Conservation (phyloP, 495 filamentous ascomycete genomes). For the Penicillium angulare region DNA sequence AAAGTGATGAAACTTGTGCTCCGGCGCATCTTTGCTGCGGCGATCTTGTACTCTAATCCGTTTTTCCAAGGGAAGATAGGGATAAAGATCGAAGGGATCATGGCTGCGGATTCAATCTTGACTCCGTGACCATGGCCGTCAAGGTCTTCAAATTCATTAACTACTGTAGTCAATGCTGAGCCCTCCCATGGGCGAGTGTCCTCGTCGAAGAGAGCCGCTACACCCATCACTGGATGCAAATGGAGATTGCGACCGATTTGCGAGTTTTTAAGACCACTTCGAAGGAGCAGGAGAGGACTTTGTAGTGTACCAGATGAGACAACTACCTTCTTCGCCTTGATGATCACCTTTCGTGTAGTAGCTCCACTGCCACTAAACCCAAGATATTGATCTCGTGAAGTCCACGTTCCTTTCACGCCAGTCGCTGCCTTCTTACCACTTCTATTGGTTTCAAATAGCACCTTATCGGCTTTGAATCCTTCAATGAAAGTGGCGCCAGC, state of each 20-base stretch:
- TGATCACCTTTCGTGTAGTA: slow-evolving; percentile 55
- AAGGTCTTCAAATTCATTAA: slow-evolving; percentile 76
- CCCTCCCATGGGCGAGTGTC: slow-evolving; percentile 78
- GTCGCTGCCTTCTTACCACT: slow-evolving; percentile 56
- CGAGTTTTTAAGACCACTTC: slow-evolving; percentile 70
- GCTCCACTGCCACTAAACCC: slow-evolving; percentile 49
- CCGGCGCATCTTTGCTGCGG: slow-evolving; percentile 58
- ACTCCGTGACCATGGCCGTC: slow-evolving; percentile 80
- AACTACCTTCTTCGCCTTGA: slow-evolving; percentile 82
- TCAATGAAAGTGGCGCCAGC: slow-evolving; percentile 78
- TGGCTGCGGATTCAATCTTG: slow-evolving; percentile 71
- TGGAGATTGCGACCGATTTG: slow-evolving; percentile 86
- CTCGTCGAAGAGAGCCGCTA: slow-evolving; percentile 62
- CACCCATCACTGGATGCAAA: slow-evolving; percentile 68
- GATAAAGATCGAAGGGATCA: slow-evolving; percentile 60
- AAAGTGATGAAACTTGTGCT: slow-evolving; percentile 68
- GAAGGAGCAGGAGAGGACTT: slow-evolving; percentile 71
- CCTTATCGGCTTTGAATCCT: slow-evolving; percentile 65
- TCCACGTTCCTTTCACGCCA: slow-evolving; percentile 73
- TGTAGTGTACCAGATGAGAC: slow-evolving; percentile 71
- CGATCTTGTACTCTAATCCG: slow-evolving; percentile 66
- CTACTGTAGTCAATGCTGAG: slow-evolving; percentile 70
- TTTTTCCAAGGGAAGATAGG: slow-evolving; percentile 59
- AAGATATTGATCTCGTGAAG: slow-evolving; percentile 61
- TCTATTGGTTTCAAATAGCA: slow-evolving; percentile 59